Conservation (phyloP, 768 basidiomycete genomes). For the Mrakia blollopis region DNA sequence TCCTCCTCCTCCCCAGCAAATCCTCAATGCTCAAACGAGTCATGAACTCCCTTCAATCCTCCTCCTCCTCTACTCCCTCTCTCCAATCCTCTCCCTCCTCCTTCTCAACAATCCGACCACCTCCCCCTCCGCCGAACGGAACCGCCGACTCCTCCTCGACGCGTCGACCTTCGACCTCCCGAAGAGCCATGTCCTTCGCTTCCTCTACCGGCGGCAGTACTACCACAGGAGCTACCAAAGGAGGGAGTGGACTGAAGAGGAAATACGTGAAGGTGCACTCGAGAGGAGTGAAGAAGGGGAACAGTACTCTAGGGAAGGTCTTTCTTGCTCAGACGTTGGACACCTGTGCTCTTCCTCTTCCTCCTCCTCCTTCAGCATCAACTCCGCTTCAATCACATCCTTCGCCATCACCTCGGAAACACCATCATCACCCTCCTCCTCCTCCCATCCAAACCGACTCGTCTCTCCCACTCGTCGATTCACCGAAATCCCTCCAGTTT, state of each 20-base stretch:
- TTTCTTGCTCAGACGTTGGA: constrained; percentile 40
- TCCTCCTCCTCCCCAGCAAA: constrained; percentile 2
- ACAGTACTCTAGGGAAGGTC: constrained; percentile 35
- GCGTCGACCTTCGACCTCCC: neutral
- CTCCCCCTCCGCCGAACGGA: neutral
- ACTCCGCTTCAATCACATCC: too few relatives aligned
- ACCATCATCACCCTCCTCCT: neutral
- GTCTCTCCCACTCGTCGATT: neutral
- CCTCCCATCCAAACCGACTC: constrained; percentile 10
- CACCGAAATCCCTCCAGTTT: neutral
- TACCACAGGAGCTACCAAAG: neutral
- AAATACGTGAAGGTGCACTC: constrained; percentile 30
- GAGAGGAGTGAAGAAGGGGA: constrained; percentile 32
- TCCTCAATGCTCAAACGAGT: constrained; percentile 13
- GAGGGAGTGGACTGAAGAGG: neutral
- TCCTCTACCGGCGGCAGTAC: neutral
- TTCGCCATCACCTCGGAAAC: too few relatives aligned
- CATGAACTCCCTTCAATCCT: constrained; percentile 10
- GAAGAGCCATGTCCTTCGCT: constrained; percentile 17
- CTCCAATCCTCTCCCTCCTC: neutral
- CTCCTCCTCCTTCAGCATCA: neutral
- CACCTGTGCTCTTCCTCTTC: constrained; percentile 18
- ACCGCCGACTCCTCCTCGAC: neutral
- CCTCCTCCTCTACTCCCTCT: neutral
- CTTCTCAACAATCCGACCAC: neutral